Evolutionary conservation across 371 early-diverging fungal species (phyloP).

Genomic region (Choanephora cucurbitarum): DNA sequence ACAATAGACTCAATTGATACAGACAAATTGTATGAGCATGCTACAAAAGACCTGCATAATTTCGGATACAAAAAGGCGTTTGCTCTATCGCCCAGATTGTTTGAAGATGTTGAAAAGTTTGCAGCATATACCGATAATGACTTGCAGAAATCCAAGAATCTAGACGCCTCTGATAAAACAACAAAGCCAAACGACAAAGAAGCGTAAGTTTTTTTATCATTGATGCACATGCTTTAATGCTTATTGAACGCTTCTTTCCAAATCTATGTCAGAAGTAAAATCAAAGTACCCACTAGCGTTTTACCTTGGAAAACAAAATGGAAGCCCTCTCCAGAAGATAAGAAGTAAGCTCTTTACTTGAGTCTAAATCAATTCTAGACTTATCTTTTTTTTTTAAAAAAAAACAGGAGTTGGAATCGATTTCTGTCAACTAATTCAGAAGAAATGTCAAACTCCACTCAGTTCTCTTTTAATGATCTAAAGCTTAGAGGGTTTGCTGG

Average conservation of each 20-base stretch:
- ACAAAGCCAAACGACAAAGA: background rate
- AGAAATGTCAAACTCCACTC: conserved; percentile 73
- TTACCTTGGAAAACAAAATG: conserved; percentile 54
- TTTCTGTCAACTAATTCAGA: conserved; percentile 69
- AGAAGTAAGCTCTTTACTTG: conserved; percentile 33
- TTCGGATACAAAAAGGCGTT: background rate
- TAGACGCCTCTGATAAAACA: background rate
- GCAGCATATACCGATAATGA: no score
- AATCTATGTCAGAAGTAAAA: conserved; percentile 3
- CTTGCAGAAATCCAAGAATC: no score
- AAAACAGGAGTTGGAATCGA: conserved; percentile 64
- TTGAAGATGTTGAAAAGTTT: no score
- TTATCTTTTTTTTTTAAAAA: no score
- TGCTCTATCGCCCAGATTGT: background rate
- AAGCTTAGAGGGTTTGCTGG: conserved; percentile 66
- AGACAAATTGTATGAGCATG: conserved; percentile 27
- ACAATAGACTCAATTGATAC: conserved; percentile 17
- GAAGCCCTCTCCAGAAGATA: conserved; percentile 56
- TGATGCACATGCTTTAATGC: background rate
- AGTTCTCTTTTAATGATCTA: conserved; percentile 69
- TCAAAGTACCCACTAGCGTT: conserved; percentile 47
- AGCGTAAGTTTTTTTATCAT: background rate
- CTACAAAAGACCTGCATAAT: conserved; percentile 22
- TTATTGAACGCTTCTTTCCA: no score
- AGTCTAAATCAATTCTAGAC: no score